These are phyloP conservation scores for Astrephomene gubernaculifera DNA, from an alignment of 139 green algal species.

Conservation along the genomic window DNA sequence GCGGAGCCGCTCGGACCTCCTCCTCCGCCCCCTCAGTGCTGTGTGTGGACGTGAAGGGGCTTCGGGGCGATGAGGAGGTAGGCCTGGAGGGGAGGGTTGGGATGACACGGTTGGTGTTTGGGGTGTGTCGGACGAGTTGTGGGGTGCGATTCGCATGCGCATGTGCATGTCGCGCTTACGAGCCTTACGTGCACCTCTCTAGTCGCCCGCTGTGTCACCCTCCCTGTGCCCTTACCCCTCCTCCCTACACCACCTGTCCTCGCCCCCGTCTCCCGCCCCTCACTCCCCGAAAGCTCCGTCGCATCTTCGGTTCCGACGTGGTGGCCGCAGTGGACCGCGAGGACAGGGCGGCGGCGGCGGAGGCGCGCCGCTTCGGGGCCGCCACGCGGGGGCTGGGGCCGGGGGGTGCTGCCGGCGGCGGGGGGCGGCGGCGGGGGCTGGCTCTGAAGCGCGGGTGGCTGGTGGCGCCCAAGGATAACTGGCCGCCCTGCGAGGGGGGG, in stretches of 20 bases:
- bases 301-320: slow-evolving; percentile 86
- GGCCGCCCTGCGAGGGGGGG: slow-evolving; percentile 63
- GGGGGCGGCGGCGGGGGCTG: slow-evolving; percentile 52
- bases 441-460: slow-evolving; percentile 67
- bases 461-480: slow-evolving; percentile 77
- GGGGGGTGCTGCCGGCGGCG: no score
- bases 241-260: no score
- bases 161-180: no score
- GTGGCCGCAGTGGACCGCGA: slow-evolving; percentile 70
- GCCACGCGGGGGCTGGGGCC: slow-evolving; percentile 8
- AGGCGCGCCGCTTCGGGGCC: slow-evolving; percentile 6
- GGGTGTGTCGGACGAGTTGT: no score
- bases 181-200: no score
- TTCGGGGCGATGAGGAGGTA: slow-evolving; percentile 79
- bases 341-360: slow-evolving; percentile 47
- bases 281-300: no score
- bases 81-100: not conserved
- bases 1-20: no score
- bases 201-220: no score
- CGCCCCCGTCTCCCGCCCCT: not conserved
- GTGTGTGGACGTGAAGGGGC: slow-evolving; percentile 65
- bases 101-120: no score
- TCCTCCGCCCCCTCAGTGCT: slow-evolving; percentile 60
- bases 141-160: no score
- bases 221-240: no score